A percentile compares a stretch with the other conserved stretches of the same genome.
Evolutionary conservation across 441 rosid species (phyloP).

Genomic region (Manihot esculenta): DNA sequence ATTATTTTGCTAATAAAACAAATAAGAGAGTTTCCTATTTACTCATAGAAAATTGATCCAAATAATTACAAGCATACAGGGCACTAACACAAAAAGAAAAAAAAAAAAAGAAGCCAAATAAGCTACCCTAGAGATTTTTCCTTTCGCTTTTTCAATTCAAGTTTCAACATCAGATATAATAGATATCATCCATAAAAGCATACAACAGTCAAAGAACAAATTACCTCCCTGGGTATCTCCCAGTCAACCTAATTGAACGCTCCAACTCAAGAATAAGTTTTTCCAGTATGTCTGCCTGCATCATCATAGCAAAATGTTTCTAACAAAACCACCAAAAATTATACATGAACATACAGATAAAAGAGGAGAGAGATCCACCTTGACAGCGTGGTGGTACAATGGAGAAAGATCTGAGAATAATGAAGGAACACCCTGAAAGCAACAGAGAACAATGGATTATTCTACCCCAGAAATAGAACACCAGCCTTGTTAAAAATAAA

Average conservation of each 20-base stretch:
- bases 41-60: not conserved
- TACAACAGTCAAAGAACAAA: conserved; percentile 22
- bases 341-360: conserved; percentile 18
- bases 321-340: conserved; percentile 13
- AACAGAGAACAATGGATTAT: conserved; percentile 25
- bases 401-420: conserved; percentile 97
- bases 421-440: conserved; percentile 91
- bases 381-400: conserved; percentile 75
- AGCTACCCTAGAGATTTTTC: not conserved
- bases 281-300: conserved; percentile 90
- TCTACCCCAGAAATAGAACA: conserved; percentile 14
- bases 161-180: not conserved
- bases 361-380: conserved; percentile 52
- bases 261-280: conserved; percentile 85
- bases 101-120: not conserved
- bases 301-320: conserved; percentile 17
- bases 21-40: not conserved
- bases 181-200: not conserved
- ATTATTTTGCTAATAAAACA: not conserved
- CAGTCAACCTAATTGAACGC: conserved; percentile 62
- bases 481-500: conserved; percentile 8
- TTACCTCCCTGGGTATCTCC: conserved; percentile 84
- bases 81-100: not conserved
- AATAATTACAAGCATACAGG: not conserved
- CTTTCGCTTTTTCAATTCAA: not conserved